Conservation (phyloP, 805 yeast genomes). For the Kazachstania martiniae region DNA sequence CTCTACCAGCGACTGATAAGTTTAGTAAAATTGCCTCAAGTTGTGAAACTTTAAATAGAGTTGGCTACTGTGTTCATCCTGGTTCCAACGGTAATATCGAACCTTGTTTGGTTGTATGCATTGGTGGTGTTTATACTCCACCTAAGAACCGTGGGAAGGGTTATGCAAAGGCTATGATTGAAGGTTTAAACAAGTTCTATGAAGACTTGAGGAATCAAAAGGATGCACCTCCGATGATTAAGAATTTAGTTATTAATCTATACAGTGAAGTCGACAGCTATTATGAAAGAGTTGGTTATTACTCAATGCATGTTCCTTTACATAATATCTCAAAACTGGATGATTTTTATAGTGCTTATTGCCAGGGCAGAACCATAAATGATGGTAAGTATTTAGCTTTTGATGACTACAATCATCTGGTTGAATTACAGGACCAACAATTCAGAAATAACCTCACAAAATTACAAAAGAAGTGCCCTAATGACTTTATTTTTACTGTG, state of each 20-base stretch:
- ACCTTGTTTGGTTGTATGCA: slow-evolving; percentile 29
- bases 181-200: slow-evolving; percentile 25
- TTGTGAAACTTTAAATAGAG: slow-evolving; percentile 32
- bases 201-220: slow-evolving; percentile 19
- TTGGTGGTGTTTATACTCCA: slow-evolving; percentile 54
- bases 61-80: slow-evolving; percentile 25
- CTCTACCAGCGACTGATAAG: slow-evolving; percentile 14
- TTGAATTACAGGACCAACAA: slow-evolving; percentile 18
- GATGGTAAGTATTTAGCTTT: slow-evolving; percentile 20
- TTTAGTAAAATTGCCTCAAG: slow-evolving; percentile 31
- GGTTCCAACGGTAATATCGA: slow-evolving; percentile 17
- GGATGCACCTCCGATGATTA: slow-evolving; percentile 20
- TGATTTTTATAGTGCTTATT: slow-evolving; percentile 10
- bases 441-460: slow-evolving; percentile 12
- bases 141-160: slow-evolving; percentile 41
- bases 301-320: slow-evolving; percentile 30
- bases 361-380: slow-evolving; percentile 4
- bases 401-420: slow-evolving; percentile 25
- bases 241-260: slow-evolving; percentile 32
- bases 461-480: slow-evolving; percentile 14
- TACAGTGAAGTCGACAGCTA: slow-evolving; percentile 69
- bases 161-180: slow-evolving; percentile 42
- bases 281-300: slow-evolving; percentile 54
- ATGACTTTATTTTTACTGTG: slow-evolving; percentile 22
- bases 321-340: slow-evolving; percentile 24